Percentiles rank a stretch among this genome's conserved stretches.
Conservation (phyloP, 495 filamentous ascomycete genomes). For the Neurospora sp. region DNA sequence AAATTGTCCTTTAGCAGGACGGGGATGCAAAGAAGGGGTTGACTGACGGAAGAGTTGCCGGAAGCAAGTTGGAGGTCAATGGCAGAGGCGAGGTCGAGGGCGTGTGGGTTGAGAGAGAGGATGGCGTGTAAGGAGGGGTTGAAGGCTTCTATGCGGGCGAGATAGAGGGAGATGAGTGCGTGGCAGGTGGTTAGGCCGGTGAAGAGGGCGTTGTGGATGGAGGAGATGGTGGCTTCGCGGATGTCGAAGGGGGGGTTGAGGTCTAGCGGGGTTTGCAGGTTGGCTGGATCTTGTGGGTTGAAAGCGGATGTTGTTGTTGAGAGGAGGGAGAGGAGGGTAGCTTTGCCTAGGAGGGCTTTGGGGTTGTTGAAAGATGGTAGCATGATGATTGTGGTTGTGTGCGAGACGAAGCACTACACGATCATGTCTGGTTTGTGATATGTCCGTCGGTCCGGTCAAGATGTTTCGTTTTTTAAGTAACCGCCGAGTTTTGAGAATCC, state of each 20-base stretch:
- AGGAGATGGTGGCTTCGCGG: slow-evolving; percentile 45
- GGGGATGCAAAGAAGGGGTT: slow-evolving; percentile 47
- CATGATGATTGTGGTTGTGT: not conserved
- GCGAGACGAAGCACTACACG: not conserved
- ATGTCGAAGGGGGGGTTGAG: slow-evolving; percentile 29
- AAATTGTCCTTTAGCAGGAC: slow-evolving; percentile 56
- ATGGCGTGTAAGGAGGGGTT: slow-evolving; percentile 50
- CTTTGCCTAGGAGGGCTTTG: not conserved
- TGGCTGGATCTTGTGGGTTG: not conserved
- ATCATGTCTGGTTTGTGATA: not conserved
- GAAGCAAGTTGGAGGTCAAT: slow-evolving; percentile 33
- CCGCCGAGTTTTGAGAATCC: not conserved
- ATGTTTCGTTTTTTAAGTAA: not conserved
- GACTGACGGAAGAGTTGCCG: slow-evolving; percentile 26
- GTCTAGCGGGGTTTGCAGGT: not conserved
- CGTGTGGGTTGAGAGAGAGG: slow-evolving; percentile 41
- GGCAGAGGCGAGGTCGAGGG: slow-evolving; percentile 35
- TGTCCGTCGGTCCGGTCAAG: not conserved
- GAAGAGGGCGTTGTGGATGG: slow-evolving; percentile 42
- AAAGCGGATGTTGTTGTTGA: not conserved
- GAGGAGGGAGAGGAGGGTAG: not conserved
- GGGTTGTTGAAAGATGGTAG: not conserved
- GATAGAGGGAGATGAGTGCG: slow-evolving; percentile 41
- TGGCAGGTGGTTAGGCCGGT: slow-evolving; percentile 39
- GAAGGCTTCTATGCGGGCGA: slow-evolving; percentile 44